Evolutionary conservation across 768 basidiomycete genomes (phyloP).

Genomic region (Kwoniella europaea): DNA sequence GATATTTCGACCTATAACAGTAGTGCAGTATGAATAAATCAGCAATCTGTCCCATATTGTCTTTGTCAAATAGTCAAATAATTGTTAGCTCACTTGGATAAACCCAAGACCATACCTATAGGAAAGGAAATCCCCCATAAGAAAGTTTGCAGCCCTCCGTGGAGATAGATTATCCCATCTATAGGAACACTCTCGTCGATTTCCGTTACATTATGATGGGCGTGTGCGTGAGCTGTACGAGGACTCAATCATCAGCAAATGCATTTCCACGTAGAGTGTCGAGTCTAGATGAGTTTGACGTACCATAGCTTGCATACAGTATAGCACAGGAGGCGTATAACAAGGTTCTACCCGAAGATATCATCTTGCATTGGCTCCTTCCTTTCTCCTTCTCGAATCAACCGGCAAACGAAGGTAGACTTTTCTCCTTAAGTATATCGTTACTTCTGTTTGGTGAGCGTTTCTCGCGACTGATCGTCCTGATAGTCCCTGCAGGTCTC

Average conservation of each 20-base stretch:
- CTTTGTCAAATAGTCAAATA: not conserved
- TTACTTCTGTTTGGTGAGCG: too few species aligned
- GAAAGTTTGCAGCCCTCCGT: slow-evolving; percentile 75
- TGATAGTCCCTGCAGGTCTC: too few species aligned
- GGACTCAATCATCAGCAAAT: not conserved
- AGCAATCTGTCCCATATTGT: not conserved
- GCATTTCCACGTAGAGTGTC: not conserved
- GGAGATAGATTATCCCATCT: slow-evolving; percentile 79
- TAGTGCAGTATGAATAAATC: not conserved
- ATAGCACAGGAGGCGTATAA: not conserved
- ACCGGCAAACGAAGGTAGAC: not conserved
- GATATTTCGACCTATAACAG: slow-evolving; percentile 70
- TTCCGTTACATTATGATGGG: slow-evolving; percentile 69
- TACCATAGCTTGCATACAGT: slow-evolving; percentile 2
- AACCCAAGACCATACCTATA: slow-evolving; percentile 64
- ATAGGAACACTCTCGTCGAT: slow-evolving; percentile 70
- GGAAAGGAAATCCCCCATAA: slow-evolving; percentile 91
- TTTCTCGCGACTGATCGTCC: too few species aligned
- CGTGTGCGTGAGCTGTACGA: slow-evolving; percentile 44
- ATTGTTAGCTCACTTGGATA: slow-evolving; percentile 52
- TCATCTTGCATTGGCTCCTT: not conserved
- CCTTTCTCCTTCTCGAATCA: not conserved
- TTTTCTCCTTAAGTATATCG: not conserved
- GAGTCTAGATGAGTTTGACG: not conserved
- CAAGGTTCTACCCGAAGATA: not conserved